Conservation (phyloP, 2,329 filamentous ascomycete genomes). For the Aspergillus tubingensis region DNA sequence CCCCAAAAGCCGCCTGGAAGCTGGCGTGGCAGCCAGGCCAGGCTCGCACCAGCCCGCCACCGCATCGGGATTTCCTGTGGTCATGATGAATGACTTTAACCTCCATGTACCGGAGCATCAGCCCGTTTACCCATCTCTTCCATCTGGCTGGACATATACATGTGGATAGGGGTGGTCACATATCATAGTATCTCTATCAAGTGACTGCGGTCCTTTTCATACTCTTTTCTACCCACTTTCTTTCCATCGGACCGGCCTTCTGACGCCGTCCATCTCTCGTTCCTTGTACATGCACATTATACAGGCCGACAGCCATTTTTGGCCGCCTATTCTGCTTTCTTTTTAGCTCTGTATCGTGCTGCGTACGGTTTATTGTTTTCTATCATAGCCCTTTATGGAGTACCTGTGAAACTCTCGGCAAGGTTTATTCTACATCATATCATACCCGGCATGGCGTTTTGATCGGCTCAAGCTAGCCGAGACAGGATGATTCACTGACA, state of each 20-base stretch:
- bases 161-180: constrained; percentile 16
- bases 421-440: background rate
- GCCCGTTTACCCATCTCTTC: constrained; percentile 15
- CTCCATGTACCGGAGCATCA: constrained; percentile 28
- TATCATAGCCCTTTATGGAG: background rate
- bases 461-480: background rate
- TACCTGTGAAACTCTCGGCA: background rate
- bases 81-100: constrained; percentile 29
- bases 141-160: constrained; percentile 24
- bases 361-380: background rate
- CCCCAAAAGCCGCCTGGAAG: constrained; percentile 20
- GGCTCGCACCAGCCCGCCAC: constrained; percentile 17
- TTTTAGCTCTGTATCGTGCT: background rate
- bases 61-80: constrained; percentile 21
- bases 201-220: background rate
- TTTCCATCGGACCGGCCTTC: background rate
- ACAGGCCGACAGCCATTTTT: constrained; percentile 1
- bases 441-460: constrained; percentile 1
- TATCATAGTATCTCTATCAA: background rate
- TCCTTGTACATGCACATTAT: background rate
- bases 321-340: background rate
- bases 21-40: constrained; percentile 18
- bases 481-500: background rate
- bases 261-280: background rate
- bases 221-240: background rate